Evolutionary conservation across 345 rosid genomes (phyloP).

Genomic region (Eucalyptus pauciflora): DNA sequence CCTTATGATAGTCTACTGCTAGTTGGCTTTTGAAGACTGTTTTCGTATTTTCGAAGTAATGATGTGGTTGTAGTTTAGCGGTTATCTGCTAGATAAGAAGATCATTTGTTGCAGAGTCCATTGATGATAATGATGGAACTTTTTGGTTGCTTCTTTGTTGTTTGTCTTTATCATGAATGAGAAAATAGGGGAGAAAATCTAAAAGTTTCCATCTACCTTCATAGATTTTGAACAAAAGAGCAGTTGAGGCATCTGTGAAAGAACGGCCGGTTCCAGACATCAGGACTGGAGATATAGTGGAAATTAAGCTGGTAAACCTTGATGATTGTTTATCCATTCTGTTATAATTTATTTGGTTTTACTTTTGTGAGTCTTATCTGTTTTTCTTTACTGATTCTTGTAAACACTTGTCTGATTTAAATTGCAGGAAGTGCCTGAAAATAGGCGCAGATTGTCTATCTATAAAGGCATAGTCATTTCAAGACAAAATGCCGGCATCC

Average conservation of each 20-base stretch:
- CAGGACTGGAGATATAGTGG: conserved; percentile 78
- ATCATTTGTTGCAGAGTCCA: not conserved
- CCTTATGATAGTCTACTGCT: not conserved
- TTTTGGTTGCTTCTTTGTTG: not conserved
- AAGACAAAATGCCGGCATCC: conserved; percentile 85
- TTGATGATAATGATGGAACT: not conserved
- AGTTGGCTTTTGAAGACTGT: not conserved
- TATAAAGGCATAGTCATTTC: conserved; percentile 86
- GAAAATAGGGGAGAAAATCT: not conserved
- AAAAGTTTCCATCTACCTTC: not conserved
- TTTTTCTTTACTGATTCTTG: not conserved
- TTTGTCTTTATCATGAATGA: not conserved
- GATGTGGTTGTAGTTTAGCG: not conserved
- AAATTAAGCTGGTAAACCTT: conserved; percentile 63
- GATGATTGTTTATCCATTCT: not conserved
- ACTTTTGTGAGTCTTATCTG: not conserved
- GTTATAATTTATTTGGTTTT: not conserved
- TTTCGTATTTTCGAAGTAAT: not conserved
- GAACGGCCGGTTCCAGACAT: conserved; percentile 55
- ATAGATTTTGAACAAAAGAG: conserved; percentile 77
- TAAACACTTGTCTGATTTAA: not conserved
- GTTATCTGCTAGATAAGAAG: not conserved
- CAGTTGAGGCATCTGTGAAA: conserved; percentile 51
- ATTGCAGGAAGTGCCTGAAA: conserved; percentile 71
- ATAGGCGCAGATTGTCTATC: conserved; percentile 58